Conservation (phyloP, 2,329 filamentous ascomycete species). For the Fusarium sp. region DNA sequence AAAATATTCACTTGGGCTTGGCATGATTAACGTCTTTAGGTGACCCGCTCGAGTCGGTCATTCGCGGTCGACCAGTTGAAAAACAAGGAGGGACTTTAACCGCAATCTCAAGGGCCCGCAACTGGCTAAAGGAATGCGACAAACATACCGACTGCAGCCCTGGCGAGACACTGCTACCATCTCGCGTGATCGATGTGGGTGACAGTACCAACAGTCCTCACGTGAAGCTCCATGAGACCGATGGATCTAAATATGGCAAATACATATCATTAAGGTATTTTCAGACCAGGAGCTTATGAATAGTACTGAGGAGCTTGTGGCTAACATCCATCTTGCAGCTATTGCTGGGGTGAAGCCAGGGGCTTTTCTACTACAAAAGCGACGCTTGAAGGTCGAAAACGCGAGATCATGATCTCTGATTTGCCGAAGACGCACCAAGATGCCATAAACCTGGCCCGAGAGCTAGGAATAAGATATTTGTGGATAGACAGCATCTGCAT, state of each 20-base stretch:
- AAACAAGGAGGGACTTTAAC: neutral
- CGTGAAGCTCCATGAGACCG: neutral
- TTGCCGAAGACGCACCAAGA: neutral
- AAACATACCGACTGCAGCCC: neutral
- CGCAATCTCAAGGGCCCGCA: neutral
- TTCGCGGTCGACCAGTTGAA: constrained; percentile 10
- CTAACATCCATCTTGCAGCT: neutral
- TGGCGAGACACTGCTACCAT: neutral
- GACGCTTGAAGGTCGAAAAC: constrained; percentile 10
- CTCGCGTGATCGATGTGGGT: constrained; percentile 11
- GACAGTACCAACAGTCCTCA: neutral
- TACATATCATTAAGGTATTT: constrained; percentile 17
- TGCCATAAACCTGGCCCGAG: fast-evolving
- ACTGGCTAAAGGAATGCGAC: neutral
- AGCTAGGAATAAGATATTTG: neutral
- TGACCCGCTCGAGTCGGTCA: neutral
- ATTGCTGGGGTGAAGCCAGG: constrained; percentile 1
- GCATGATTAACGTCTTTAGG: neutral
- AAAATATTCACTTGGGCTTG: fast-evolving
- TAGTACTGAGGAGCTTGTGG: neutral
- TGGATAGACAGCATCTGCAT: constrained; percentile 25
- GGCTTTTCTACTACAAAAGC: constrained; percentile 1
- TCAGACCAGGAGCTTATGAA: neutral
- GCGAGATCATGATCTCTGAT: neutral
- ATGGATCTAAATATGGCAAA: neutral